Base-by-base conservation (phyloP, 2,329 filamentous ascomycete genomes). In the Aspergillus ruber region DNA sequence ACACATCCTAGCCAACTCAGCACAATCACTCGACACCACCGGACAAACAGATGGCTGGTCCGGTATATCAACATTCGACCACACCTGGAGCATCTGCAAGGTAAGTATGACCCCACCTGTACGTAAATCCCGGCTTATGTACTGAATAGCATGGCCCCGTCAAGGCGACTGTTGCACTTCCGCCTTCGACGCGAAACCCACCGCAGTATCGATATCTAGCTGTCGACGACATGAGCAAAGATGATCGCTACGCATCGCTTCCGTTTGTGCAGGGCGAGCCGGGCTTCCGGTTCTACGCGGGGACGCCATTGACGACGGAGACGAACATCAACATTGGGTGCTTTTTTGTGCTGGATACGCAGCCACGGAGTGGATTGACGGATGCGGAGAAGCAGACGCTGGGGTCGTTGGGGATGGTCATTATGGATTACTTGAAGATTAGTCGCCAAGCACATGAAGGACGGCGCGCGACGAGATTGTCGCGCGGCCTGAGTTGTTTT, bases 351-450 rank as follows among this genome's bases (percentile, higher is more conserved):
- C 67, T 82, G 3, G 82, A 85, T 53, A 74, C 78, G 39, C 70
- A 71, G n/a, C 74, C 78, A 0, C 75, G 79, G 5, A 47, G 60
- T 38, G 76, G 75, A 0, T 57, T 85, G 15, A 60, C 55, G 1
- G 36, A 57, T 2, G 36, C 44, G 6, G 63, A 69, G 44, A 65
- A 63, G 47, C 68, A 73, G 18, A 82, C 80, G 43, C 67, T 86
- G 60, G 72, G 76, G 39, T 80, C 81, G 36, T 72, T 84, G 64
- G 70, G 76, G 0, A 67, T 68, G 15, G 76, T 80, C 3, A 71
- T 82, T 4, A 81, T 82, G 68, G 75, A 81, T 33, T 82, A 85
- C 48, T 62, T 86, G 7, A 80, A 82, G 46, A 58, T 69, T n/a
- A 64, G 77, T 72, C 69, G 78, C 69, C 40, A 72, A 74, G 52